phyloP scores from a whole-genome alignment of 2,329 filamentous ascomycete genomes.

The Fusarium tricinctum region DNA sequence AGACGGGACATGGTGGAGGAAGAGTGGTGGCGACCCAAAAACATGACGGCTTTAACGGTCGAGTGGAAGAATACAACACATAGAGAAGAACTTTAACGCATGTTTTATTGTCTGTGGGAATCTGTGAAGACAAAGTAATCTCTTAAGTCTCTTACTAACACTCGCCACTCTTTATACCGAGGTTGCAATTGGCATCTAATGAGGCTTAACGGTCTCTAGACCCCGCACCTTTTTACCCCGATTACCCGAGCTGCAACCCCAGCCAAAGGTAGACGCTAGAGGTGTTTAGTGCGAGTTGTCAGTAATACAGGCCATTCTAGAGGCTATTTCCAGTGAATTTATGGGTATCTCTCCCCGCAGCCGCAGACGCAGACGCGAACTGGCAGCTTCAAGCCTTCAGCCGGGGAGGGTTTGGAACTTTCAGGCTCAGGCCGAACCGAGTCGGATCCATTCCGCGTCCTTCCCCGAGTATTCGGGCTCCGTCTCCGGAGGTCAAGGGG shows the following conservation, averaged over 20 bases:
- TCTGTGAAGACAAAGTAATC: neutral
- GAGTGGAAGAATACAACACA: slow-evolving; percentile 22
- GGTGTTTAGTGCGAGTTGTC: slow-evolving; percentile 7
- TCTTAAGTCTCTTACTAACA: neutral
- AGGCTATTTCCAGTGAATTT: slow-evolving; percentile 30
- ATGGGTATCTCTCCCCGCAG: slow-evolving; percentile 28
- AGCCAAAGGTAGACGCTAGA: slow-evolving; percentile 21
- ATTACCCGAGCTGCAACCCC: slow-evolving; percentile 43
- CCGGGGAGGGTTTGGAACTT: slow-evolving; percentile 8
- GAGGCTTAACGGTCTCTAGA: slow-evolving; percentile 12
- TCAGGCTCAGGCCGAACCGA: slow-evolving; percentile 19
- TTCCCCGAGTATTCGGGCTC: slow-evolving; percentile 19
- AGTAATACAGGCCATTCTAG: slow-evolving; percentile 45
- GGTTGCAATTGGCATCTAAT: slow-evolving; percentile 17
- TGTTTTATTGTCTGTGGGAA: slow-evolving; percentile 13
- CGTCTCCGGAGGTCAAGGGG: slow-evolving; percentile 23
- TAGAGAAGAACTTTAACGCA: slow-evolving; percentile 31
- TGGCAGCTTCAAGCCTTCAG: neutral
- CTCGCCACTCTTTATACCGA: slow-evolving; percentile 43
- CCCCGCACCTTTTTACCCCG: slow-evolving; percentile 49
- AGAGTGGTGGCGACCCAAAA: slow-evolving; percentile 8
- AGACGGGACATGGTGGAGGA: slow-evolving; percentile 6
- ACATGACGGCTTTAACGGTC: slow-evolving; percentile 9
- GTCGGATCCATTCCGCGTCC: slow-evolving; percentile 35
- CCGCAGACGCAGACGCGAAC: slow-evolving; percentile 19